These are phyloP conservation scores for Phoenix roebelenii DNA, from an alignment of 176 grass and related monocot genomes.

Conservation along the genomic window DNA sequence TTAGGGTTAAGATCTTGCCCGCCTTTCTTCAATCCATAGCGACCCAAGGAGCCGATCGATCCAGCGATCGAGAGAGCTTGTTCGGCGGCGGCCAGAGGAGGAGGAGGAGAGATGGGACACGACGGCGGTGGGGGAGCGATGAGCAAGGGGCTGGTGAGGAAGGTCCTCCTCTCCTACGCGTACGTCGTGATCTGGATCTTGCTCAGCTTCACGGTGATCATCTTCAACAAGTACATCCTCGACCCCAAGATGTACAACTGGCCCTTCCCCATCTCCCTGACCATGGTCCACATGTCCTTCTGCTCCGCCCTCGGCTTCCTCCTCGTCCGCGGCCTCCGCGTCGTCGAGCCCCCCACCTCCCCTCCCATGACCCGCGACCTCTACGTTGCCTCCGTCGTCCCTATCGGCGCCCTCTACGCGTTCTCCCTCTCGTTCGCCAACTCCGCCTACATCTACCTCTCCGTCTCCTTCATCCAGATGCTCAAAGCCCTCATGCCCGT, in stretches of 20 bases:
- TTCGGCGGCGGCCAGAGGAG: no score
- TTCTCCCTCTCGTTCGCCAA: constrained; percentile 98
- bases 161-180: constrained; percentile 72
- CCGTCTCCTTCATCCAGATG: constrained; percentile 99
- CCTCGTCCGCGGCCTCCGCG: constrained; percentile 60
- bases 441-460: constrained; percentile 96
- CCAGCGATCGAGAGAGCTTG: no score
- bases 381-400: constrained; percentile 64
- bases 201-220: constrained; percentile 88
- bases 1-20: no score
- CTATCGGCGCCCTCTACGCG: constrained; percentile 89
- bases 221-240: constrained; percentile 99
- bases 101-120: constrained; percentile 23
- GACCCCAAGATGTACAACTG: constrained; percentile 99
- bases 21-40: no score
- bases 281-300: constrained; percentile 94
- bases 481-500: constrained; percentile 98
- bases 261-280: constrained; percentile 91
- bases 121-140: constrained; percentile 29
- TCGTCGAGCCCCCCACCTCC: constrained; percentile 57
- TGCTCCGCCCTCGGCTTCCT: constrained; percentile 69
- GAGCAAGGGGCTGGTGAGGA: constrained; percentile 48
- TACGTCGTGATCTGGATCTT: constrained; percentile 87
- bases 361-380: constrained; percentile 61
- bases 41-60: no score